Percentiles rank a stretch among this genome's conserved stretches.
phyloP scores from a whole-genome alignment of 2,329 filamentous ascomycete species.

The Aspergillus thermomutatus region DNA sequence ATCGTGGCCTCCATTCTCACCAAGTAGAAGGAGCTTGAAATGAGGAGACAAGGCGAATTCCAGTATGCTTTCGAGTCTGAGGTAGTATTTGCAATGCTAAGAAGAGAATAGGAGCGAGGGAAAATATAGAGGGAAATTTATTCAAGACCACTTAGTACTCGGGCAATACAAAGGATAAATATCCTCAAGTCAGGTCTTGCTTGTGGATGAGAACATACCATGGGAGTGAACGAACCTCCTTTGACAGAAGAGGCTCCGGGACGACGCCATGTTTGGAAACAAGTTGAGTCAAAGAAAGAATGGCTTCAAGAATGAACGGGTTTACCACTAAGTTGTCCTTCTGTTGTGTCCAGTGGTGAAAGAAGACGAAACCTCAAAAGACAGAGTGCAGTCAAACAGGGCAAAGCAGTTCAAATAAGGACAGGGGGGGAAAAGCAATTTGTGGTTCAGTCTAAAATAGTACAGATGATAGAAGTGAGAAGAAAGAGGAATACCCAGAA shows the following conservation, averaged over 20 bases:
- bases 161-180: neutral
- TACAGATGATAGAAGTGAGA: neutral
- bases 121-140: neutral
- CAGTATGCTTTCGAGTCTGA: neutral
- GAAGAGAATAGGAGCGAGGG: neutral
- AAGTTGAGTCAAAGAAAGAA: neutral
- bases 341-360: neutral
- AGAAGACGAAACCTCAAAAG: neutral
- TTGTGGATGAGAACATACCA: neutral
- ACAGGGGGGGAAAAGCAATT: neutral
- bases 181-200: neutral
- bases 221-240: neutral
- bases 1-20: constrained; percentile 12
- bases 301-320: neutral
- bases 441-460: neutral
- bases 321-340: neutral
- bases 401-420: neutral
- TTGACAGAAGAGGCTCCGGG: neutral
- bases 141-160: neutral
- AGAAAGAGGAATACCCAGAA: neutral
- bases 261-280: neutral
- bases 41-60: neutral
- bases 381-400: neutral
- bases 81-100: neutral
- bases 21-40: neutral